Evolutionary conservation across 257 asterid species (phyloP).

Genomic region (Nicotiana sylvestris): DNA sequence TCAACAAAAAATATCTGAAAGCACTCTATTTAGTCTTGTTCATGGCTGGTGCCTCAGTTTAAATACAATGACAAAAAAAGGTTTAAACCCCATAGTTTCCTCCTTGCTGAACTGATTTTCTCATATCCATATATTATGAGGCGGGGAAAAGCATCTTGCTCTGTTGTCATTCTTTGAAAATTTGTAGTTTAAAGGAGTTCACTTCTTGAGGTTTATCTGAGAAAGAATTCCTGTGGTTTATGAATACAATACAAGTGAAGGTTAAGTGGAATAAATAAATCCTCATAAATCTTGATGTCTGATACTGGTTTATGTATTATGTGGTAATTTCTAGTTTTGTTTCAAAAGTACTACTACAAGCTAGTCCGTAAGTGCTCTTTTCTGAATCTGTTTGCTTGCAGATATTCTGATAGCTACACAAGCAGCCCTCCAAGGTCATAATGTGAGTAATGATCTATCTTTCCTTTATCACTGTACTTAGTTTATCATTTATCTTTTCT

Average conservation of each 20-base stretch:
- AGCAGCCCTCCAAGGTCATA: constrained; percentile 65
- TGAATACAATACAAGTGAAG: neutral
- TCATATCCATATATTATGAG: neutral
- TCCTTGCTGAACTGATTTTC: neutral
- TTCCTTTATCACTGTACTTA: neutral
- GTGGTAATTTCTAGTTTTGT: constrained; percentile 1
- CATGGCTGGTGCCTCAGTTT: too few relatives aligned
- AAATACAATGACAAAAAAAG: too few relatives aligned
- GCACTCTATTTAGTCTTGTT: too few relatives aligned
- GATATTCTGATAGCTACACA: constrained; percentile 74
- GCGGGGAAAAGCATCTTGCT: neutral
- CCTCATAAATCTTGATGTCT: neutral
- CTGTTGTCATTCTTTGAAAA: neutral
- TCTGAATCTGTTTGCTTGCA: constrained; percentile 31
- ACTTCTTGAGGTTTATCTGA: too few relatives aligned
- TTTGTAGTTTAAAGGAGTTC: neutral
- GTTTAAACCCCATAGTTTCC: neutral
- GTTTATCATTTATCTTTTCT: constrained; percentile 1
- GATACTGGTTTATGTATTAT: neutral
- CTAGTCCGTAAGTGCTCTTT: neutral
- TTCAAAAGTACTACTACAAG: neutral
- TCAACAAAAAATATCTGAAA: too few relatives aligned
- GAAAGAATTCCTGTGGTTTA: neutral
- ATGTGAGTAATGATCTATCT: constrained; percentile 46
- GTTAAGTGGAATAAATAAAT: neutral